Percentiles rank a stretch among this genome's conserved stretches.
Evolutionary conservation across 2,329 filamentous ascomycete species (phyloP).

Genomic region (Talaromyces sp.): DNA sequence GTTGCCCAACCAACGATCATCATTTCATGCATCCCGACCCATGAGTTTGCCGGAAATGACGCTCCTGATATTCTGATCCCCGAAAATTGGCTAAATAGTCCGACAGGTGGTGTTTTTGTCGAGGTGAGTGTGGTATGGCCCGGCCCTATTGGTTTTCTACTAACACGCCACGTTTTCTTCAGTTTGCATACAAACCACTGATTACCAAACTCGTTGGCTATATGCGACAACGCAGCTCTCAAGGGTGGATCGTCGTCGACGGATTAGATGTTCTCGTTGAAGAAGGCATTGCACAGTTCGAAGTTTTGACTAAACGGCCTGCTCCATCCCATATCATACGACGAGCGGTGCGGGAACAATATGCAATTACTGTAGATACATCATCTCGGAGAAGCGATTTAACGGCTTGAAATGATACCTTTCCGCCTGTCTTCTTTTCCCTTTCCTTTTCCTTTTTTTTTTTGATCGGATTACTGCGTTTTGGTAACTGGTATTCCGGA

Average conservation of each 20-base stretch:
- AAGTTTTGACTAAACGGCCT: constrained; percentile 35
- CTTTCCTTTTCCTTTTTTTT: no score
- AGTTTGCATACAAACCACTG: constrained; percentile 39
- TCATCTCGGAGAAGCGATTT: not conserved
- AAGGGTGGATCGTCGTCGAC: constrained; percentile 36
- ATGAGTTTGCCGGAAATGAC: constrained; percentile 31
- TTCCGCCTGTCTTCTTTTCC: not conserved
- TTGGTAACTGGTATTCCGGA: not conserved
- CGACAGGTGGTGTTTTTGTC: constrained; percentile 37
- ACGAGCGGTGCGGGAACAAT: constrained; percentile 8
- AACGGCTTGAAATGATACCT: not conserved
- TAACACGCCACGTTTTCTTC: constrained; percentile 2
- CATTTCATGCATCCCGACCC: constrained; percentile 34
- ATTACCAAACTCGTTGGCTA: constrained; percentile 32
- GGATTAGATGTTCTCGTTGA: constrained; percentile 37
- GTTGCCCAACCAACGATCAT: constrained; percentile 36
- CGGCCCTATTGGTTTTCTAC: not conserved
- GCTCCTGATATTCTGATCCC: constrained; percentile 33
- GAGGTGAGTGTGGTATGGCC: constrained; percentile 26
- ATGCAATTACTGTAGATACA: not conserved
- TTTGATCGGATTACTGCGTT: not conserved
- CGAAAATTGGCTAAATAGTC: constrained; percentile 33
- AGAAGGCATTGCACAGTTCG: constrained; percentile 38
- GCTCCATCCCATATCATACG: constrained; percentile 33
- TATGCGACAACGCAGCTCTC: constrained; percentile 31